Evolutionary conservation across 2,329 filamentous ascomycete genomes (phyloP), one percentile per base, ranked within the genome.

Genomic region (Ophiostoma ulmi): DNA sequence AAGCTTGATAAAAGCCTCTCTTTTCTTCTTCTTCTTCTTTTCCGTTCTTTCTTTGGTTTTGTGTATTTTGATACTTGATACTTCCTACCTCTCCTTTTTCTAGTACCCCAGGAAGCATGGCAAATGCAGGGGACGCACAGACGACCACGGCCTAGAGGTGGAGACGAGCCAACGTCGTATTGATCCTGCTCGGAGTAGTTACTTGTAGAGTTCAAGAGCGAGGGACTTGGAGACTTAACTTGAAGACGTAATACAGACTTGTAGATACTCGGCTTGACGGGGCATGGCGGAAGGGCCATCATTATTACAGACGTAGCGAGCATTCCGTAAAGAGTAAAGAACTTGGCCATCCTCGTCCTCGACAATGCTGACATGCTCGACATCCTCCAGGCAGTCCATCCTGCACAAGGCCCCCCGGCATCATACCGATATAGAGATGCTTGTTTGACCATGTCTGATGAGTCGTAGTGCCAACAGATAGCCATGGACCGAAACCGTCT

Each of bases 361-460:
- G 44, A 20, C 17, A 48, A n/a, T 48, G 17, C 38, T 20, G 44
- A 20, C 41, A 48, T 31, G 14, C 44, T 20, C 44, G 44, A 48
- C 5, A 26, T 58, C 48, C n/a, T 55, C 38, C 11, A 39, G 39
- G 44, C 48, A 55, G 48, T 55, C 48, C 48, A 22, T 55, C 48
- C 5, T 13, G 4, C 44, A 48, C 14, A 13, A 4, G 44, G 14
- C 44, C 44, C 38, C 41, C 41, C n/a, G n/a, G n/a, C n/a, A 22
- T 55, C 48, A 58, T 22, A 58, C 52, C 52, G 52, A 58, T 58
- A 58, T 58, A 22, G 52, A 58, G 52, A 26, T 58, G n/a, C n/a
- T 13, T 26, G 52, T 58, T 58, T 58, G 22, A 26, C 52, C 22
- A 26, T 13, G 26, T 11, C 52, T 26, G 52, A 14, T 58, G 52